Base-by-base conservation (phyloP, 306 rosid genomes). In the Cucurbita argyrosperma region DNA sequence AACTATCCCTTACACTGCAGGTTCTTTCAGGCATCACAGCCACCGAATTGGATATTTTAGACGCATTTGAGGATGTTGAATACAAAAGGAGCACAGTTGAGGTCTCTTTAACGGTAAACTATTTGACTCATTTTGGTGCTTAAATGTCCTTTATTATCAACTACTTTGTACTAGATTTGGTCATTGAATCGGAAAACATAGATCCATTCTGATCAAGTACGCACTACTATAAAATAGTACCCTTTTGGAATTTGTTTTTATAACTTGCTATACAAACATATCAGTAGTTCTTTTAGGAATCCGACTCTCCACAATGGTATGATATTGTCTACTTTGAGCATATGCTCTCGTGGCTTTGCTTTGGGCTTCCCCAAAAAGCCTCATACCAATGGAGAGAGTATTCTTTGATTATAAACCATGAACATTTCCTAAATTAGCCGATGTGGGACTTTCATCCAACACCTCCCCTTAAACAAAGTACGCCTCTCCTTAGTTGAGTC, bases 51-150 rank as follows among this genome's bases (percentile, higher is more conserved):
- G 53, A 83, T 59, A 69, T 88, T 76, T 76, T 91, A 43, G 96
- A 95, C 55, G 83, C 79, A 38, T 95, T 87, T 60, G 97, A 95
- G 83, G 96, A 89, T 79, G 85, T 74, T 70, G 99, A 95, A 80
- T 95, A 95, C 69, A 86, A 75, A 71, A 88, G 92, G 80, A 86
- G 54, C 67, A 71, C 83, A 26, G 91, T 89, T 78, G 84, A 86
- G 61, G 91, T 94, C 78, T 74, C 71, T 55, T 76, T 83, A 55
- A 57, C 11, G 83, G 97, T 90, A 64, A 30, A 74, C 40, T 73
- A 40, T 40, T 65, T 5, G 30, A 63, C 72, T 65, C n/a, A 54
- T 70, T 26, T 56, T 60, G n/a, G 50, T 65, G 46, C 40, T 61
- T 21, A 8, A 60, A 23, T 16, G 19, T 59, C 8, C 46, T 46